Conservation (phyloP, 108 stramenopile species). For the Cyclotella baltica region DNA sequence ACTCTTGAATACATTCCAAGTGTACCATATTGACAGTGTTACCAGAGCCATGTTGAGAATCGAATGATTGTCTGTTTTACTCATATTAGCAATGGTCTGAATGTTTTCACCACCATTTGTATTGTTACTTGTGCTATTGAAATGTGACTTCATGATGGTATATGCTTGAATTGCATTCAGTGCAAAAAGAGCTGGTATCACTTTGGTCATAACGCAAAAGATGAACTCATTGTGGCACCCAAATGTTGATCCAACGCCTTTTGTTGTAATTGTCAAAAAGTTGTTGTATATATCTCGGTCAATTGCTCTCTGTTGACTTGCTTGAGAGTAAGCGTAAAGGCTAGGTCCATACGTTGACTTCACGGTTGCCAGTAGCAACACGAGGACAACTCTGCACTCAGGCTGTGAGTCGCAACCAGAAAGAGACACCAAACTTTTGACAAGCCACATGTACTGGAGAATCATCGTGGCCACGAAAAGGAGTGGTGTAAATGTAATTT, state of each 20-base stretch:
- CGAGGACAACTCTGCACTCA: slow-evolving; percentile 13
- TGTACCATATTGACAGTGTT: slow-evolving; percentile 24
- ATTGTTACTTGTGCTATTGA: slow-evolving; percentile 9
- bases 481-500: slow-evolving; percentile 9
- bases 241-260: not conserved
- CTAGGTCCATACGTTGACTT: slow-evolving; percentile 34
- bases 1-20: slow-evolving; percentile 38
- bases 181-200: slow-evolving; percentile 20
- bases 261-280: slow-evolving; percentile 12
- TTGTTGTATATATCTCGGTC: slow-evolving; percentile 16
- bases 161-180: slow-evolving; percentile 22
- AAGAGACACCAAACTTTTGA: slow-evolving; percentile 2
- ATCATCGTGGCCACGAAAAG: slow-evolving; percentile 17
- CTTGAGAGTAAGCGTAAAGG: slow-evolving; percentile 28
- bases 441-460: slow-evolving; percentile 6
- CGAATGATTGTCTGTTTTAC: not conserved
- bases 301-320: slow-evolving; percentile 17
- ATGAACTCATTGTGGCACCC: slow-evolving; percentile 20
- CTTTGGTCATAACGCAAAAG: not conserved
- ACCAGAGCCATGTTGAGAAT: not conserved
- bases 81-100: not conserved
- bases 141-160: slow-evolving; percentile 8
- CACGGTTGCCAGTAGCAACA: slow-evolving; percentile 24
- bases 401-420: slow-evolving; percentile 4
- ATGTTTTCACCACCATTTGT: not conserved